phyloP scores from a whole-genome alignment of 2,329 filamentous ascomycete species.

The Exophiala xenobiotica region DNA sequence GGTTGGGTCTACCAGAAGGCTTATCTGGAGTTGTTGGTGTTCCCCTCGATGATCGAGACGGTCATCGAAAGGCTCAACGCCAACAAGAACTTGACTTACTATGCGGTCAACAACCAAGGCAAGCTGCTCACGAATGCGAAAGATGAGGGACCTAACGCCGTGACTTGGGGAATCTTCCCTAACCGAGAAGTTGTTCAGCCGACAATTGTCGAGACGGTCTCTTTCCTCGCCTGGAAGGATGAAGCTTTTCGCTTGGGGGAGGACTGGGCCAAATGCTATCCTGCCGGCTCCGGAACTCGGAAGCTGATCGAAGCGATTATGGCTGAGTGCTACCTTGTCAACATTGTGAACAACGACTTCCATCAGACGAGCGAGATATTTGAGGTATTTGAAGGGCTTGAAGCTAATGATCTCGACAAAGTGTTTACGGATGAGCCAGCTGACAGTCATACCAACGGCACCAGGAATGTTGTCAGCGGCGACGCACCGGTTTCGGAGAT shows the following conservation, averaged over 20 bases:
- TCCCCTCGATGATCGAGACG: conserved; percentile 74
- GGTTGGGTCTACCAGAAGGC: conserved; percentile 99
- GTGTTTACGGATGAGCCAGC: conserved; percentile 26
- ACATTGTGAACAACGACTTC: conserved; percentile 99
- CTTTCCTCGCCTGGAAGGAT: conserved; percentile 97
- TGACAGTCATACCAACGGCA: conserved; percentile 14
- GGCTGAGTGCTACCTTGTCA: conserved; percentile 89
- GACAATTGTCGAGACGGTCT: conserved; percentile 97
- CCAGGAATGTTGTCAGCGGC: conserved; percentile 20
- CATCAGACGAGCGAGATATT: conserved; percentile 80
- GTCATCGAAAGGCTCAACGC: conserved; percentile 74
- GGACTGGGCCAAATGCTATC: conserved; percentile 92
- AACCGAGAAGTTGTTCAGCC: conserved; percentile 99
- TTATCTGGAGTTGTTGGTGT: conserved; percentile 87
- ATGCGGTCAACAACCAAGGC: conserved; percentile 83
- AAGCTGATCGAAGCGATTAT: conserved; percentile 78
- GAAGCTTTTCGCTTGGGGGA: conserved; percentile 90
- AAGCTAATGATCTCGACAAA: conserved; percentile 64
- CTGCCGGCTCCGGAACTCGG: conserved; percentile 71
- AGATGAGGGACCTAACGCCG: conserved; percentile 88
- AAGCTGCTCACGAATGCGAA: conserved; percentile 81
- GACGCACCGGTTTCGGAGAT: conserved; percentile 11
- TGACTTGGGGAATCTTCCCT: conserved; percentile 98
- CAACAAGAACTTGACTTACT: conserved; percentile 84
- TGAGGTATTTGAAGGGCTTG: conserved; percentile 75